Evolutionary conservation across 805 yeast species (phyloP).

Genomic region (Saccharomycopsis fodiens): DNA sequence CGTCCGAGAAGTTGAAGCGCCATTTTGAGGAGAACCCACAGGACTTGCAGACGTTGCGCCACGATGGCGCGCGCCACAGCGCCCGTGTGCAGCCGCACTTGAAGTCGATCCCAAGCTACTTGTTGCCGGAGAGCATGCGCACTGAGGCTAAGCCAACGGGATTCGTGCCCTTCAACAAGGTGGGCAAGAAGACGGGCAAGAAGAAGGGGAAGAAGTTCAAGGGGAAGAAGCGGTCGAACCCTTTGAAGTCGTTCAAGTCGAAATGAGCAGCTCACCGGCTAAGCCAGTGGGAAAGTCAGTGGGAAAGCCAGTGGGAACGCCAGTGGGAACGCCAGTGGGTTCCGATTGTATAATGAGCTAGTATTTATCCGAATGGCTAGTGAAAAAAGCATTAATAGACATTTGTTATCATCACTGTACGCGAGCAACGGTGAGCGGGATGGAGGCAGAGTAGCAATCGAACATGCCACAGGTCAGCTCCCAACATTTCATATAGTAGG

Average conservation of each 20-base stretch:
- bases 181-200: slow-evolving; percentile 36
- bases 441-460: too few species aligned
- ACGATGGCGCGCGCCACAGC: slow-evolving; percentile 83
- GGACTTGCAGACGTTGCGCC: slow-evolving; percentile 81
- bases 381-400: too few species aligned
- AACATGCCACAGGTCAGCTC: too few species aligned
- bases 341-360: too few species aligned
- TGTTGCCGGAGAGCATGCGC: slow-evolving; percentile 75
- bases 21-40: slow-evolving; percentile 97
- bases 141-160: slow-evolving; percentile 48
- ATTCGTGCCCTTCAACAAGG: slow-evolving; percentile 58
- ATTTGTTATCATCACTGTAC: too few species aligned
- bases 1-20: slow-evolving; percentile 84
- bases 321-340: too few species aligned
- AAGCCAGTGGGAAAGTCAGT: too few species aligned
- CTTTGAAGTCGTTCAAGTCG: slow-evolving; percentile 51
- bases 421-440: too few species aligned
- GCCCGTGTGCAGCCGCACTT: slow-evolving; percentile 76
- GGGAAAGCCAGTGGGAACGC: too few species aligned
- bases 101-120: slow-evolving; percentile 87
- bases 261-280: slow-evolving; percentile 17
- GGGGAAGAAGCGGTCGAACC: slow-evolving; percentile 39
- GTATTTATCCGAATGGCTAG: too few species aligned
- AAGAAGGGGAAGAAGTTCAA: slow-evolving; percentile 23
- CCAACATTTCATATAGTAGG: too few species aligned